Conservation (phyloP, 2,329 filamentous ascomycete species). For the Penicillium griseofulvum region DNA sequence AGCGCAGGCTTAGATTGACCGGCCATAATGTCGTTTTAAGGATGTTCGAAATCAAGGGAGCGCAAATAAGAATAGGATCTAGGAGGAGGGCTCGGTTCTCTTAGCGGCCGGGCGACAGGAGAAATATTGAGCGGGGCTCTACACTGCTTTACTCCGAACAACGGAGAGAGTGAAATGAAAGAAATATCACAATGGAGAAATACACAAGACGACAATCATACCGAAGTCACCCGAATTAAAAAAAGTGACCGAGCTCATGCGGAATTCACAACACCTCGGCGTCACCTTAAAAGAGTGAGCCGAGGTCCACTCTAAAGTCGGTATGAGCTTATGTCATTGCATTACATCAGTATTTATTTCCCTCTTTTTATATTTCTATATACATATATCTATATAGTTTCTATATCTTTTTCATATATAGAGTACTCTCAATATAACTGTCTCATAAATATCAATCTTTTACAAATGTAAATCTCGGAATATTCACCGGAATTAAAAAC, state of each 20-base stretch:
- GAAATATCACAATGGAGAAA: neutral
- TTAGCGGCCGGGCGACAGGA: conserved; percentile 15
- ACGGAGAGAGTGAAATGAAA: neutral
- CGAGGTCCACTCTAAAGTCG: conserved; percentile 29
- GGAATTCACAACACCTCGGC: conserved; percentile 31
- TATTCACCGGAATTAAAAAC: neutral
- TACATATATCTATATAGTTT: too few species aligned
- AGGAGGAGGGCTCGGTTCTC: conserved; percentile 6
- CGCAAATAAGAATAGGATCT: neutral
- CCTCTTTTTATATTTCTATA: too few species aligned
- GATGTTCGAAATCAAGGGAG: conserved; percentile 1
- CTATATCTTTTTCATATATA: too few species aligned
- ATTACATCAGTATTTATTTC: neutral
- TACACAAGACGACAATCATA: conserved; percentile 6
- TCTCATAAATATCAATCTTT: neutral
- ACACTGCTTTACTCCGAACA: conserved; percentile 14
- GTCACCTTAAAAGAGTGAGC: conserved; percentile 30
- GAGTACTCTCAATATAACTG: neutral
- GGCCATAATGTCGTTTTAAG: conserved; percentile 43
- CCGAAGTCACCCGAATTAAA: conserved; percentile 22
- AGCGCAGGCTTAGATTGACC: conserved; percentile 66
- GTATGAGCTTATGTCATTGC: conserved; percentile 13
- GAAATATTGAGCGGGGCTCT: conserved; percentile 21
- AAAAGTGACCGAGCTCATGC: conserved; percentile 10
- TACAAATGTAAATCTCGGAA: neutral